Base-by-base conservation (phyloP, 495 filamentous ascomycete species). In the Pyrenula massariospora region DNA sequence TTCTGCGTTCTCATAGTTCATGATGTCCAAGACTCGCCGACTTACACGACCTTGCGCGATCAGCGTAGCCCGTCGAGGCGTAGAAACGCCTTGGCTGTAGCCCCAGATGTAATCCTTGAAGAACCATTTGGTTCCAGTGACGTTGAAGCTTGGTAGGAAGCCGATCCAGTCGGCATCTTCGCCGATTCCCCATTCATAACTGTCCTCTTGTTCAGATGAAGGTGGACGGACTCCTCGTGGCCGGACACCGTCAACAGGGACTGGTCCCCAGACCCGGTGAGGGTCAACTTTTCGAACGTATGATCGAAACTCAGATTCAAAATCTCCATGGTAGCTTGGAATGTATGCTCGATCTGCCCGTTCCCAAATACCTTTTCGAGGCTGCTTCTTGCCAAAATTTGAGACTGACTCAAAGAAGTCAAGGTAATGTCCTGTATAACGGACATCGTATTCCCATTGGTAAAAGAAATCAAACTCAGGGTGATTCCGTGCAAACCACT, bases 151-250 rank as follows among this genome's bases (percentile, higher is more conserved):
- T 3, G 87, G 86, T 0, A 81, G 74, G 31, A 88, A 72, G 2
- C 82, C 83, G 58, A 90, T 87, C 57, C 86, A 70, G 63, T 91
- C 87, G 21, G 87, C 87, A 54, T 87, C 84, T 68, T 89, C 86
- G 53, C 78, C 84, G 15, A 87, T 79, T 22, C 87, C 87, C 86
- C 86, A 90, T 54, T 73, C 61, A 65, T 84, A 88, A 36, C 80
- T 63, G 65, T 90, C 87, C 2, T 82, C 61, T 21, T 77, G 72
- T 2, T 83, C 73, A 12, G 61, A 53, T 0, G 80, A 75, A 21
- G 84, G 85, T 0, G 82, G 77, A 10, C 71, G 66, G 3, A 82
- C 83, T 22, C 86, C 86, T 22, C 82, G 59, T 0, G 85, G 83
- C 21, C 68, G 70, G 54, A 87, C 77, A 20, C 74, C 73, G 0